A percentile compares a stretch with the other conserved stretches of the same genome.
phyloP scores from a whole-genome alignment of 192 early-diverging fungal genomes.

The Backusella westeae region DNA sequence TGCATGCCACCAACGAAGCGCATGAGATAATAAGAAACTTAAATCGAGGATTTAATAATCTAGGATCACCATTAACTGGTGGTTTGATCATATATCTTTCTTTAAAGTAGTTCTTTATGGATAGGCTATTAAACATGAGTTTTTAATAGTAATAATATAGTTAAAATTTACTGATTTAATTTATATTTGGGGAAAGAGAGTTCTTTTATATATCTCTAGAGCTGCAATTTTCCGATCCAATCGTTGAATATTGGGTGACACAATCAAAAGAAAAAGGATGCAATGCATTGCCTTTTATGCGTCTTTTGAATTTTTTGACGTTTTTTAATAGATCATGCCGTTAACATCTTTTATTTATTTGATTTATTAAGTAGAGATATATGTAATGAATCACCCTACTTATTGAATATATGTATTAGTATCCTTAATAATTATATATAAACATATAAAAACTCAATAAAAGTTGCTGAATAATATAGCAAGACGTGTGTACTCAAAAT shows the following conservation, averaged over 20 bases:
- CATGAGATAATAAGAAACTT: constrained; percentile 11
- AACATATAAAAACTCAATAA: no score
- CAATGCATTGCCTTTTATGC: neutral
- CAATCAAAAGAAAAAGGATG: neutral
- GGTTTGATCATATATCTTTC: constrained; percentile 5
- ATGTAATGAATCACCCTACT: no score
- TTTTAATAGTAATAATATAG: neutral
- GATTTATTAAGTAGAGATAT: no score
- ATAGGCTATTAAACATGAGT: neutral
- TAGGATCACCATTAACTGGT: constrained; percentile 16
- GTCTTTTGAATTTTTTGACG: neutral
- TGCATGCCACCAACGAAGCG: constrained; percentile 13
- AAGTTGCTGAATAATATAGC: no score
- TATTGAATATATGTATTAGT: no score
- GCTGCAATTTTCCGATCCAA: neutral
- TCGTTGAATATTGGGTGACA: neutral
- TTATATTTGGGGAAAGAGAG: neutral
- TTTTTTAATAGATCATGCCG: neutral
- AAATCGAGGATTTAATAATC: neutral
- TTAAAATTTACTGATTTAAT: neutral
- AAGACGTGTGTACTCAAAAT: neutral
- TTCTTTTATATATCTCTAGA: neutral
- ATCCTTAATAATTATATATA: no score
- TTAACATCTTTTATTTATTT: neutral
- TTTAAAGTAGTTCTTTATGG: neutral